Conservation (phyloP, 352 stramenopile genomes). For the Phytopythium litorale region DNA sequence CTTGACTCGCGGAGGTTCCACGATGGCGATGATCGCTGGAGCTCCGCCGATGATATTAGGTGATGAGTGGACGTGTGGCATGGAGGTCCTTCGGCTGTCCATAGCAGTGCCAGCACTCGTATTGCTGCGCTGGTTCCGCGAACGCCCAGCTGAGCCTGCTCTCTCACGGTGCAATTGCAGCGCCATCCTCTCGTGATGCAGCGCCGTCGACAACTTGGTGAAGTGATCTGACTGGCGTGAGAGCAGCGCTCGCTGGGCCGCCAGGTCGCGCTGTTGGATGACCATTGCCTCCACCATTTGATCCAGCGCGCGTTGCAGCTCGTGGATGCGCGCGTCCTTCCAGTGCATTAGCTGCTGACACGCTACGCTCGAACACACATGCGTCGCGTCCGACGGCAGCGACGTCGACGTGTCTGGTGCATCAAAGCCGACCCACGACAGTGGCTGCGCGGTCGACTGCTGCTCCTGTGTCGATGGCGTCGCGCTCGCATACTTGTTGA, state of each 20-base stretch:
- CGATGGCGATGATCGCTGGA: neutral
- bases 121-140: neutral
- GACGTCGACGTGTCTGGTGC: neutral
- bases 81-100: neutral
- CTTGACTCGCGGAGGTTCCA: neutral
- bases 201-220: slow-evolving; percentile 24
- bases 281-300: slow-evolving; percentile 37
- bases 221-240: slow-evolving; percentile 29
- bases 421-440: slow-evolving; percentile 6
- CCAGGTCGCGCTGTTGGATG: slow-evolving; percentile 36
- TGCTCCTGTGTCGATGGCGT: slow-evolving; percentile 7
- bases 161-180: slow-evolving; percentile 21
- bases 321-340: slow-evolving; percentile 28
- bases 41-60: neutral
- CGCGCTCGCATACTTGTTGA: slow-evolving; percentile 6
- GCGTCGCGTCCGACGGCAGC: slow-evolving; percentile 3
- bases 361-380: slow-evolving; percentile 12
- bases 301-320: slow-evolving; percentile 32
- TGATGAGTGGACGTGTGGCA: slow-evolving; percentile 4
- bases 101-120: neutral
- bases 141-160: neutral
- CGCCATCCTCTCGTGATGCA: slow-evolving; percentile 30
- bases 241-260: slow-evolving; percentile 26
- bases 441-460: neutral
- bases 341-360: slow-evolving; percentile 24